These are phyloP conservation scores for Ophiostoma triangulosporum DNA, from an alignment of 2,329 filamentous ascomycete species.

Conservation along the genomic window DNA sequence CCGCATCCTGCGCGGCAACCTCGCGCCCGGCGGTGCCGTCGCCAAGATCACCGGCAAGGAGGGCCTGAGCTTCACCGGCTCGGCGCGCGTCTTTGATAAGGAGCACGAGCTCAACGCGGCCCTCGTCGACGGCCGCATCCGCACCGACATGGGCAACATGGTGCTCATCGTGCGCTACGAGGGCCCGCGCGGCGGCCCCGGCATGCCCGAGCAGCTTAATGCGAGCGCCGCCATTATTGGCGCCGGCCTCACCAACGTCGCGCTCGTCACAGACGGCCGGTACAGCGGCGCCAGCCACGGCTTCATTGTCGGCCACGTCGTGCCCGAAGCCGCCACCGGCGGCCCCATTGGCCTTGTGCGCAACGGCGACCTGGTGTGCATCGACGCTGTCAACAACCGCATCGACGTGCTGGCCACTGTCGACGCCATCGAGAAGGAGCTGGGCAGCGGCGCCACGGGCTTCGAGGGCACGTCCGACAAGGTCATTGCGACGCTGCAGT, in stretches of 20 bases:
- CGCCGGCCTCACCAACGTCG: constrained; percentile 73
- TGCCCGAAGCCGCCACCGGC: constrained; percentile 77
- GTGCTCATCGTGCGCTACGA: constrained; percentile 89
- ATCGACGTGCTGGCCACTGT: constrained; percentile 49
- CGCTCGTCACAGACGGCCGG: constrained; percentile 81
- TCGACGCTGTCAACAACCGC: constrained; percentile 69
- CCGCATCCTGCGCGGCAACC: constrained; percentile 74
- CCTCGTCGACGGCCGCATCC: constrained; percentile 46
- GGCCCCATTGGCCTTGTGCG: constrained; percentile 74
- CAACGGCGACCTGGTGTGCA: constrained; percentile 73
- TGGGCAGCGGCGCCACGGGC: constrained; percentile 24
- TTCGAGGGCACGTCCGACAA: neutral
- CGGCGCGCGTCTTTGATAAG: constrained; percentile 74
- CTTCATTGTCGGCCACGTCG: constrained; percentile 88
- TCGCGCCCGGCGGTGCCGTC: constrained; percentile 78
- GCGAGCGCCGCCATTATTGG: constrained; percentile 87
- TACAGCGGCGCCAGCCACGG: constrained; percentile 83
- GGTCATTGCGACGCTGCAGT: constrained; percentile 8
- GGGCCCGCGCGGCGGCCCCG: constrained; percentile 82
- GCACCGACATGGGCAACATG: constrained; percentile 51
- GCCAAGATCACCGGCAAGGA: constrained; percentile 97
- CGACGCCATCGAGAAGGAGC: constrained; percentile 17
- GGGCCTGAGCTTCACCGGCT: constrained; percentile 67
- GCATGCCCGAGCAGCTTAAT: constrained; percentile 91
- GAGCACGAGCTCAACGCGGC: constrained; percentile 67